Base-by-base conservation (phyloP, 129 eudicot species). In the Centrapalus pauciflorus region DNA sequence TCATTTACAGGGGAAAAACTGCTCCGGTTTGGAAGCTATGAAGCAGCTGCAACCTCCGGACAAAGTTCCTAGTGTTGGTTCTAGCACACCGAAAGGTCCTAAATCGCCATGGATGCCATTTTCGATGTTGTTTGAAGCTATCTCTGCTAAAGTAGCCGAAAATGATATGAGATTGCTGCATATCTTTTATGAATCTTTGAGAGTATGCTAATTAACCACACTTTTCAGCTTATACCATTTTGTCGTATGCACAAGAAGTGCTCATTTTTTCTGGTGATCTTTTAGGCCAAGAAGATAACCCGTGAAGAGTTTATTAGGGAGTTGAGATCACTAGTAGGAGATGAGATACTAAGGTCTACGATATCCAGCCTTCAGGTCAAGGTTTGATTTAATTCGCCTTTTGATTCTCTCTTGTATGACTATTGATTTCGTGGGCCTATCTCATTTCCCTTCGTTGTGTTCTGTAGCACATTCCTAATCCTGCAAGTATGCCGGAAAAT, bases 41-140 rank as follows among this genome's bases (percentile, higher is more conserved):
- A 68, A 70, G 26, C 54, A 70, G 26, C 54, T 38, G 20, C 52
- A 49, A 35, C 29, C 59, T 29, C 58, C 5, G 29, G 79, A 61
- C 30, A 72, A 66, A 30, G 54, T 57, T 41, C 60, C 84, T 45
- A 69, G 82, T 66, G 63, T 69, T 66, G 84, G 71, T 54, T 85
- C 81, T 11, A 63, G 74, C 68, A 40, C 87, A 55, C 64, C 63
- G 9, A 78, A 58, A 51, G 67, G 62, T 55, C 90, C 91, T 23
- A 85, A 82, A 69, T 85, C 92, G 11, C 92, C 83, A 38, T 82
- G 81, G 83, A 79, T 85, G 87, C 83, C 87, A 32, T 85, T 85
- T 32, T 65, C 83, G 4, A 58, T 60, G 79, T 30, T 85, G 72
- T 79, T 82, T 49, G 82, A 63, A 41, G 91, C 85, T 0, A 65